Conservation (phyloP, 2,329 filamentous ascomycete genomes). For the Phoma sp. region DNA sequence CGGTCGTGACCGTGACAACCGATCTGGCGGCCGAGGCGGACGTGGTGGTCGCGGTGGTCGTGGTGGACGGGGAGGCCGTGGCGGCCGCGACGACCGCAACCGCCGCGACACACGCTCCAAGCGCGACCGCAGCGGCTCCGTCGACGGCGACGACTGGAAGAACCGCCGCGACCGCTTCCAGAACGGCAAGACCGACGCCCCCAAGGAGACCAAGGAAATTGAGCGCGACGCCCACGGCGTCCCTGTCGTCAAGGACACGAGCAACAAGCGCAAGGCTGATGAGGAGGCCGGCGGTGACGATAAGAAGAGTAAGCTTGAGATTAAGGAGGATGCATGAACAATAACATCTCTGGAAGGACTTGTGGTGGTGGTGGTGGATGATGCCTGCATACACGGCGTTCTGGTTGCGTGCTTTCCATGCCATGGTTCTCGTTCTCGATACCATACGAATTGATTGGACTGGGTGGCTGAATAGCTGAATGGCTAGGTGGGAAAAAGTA, state of each 20-base stretch:
- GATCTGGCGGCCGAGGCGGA: conserved; percentile 37
- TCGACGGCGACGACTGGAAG: conserved; percentile 38
- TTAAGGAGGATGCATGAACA: conserved; percentile 43
- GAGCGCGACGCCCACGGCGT: conserved; percentile 37
- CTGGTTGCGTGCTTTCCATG: too few species aligned
- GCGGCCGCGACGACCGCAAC: conserved; percentile 27
- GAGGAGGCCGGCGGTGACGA: conserved; percentile 24
- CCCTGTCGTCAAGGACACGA: conserved; percentile 36
- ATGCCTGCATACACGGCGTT: conserved; percentile 30
- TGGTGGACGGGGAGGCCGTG: conserved; percentile 36
- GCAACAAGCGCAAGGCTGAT: conserved; percentile 47
- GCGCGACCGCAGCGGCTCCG: conserved; percentile 34
- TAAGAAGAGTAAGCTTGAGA: conserved; percentile 47
- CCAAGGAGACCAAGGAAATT: conserved; percentile 30
- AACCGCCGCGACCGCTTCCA: conserved; percentile 46
- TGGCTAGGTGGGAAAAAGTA: too few species aligned
- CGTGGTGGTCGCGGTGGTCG: conserved; percentile 34
- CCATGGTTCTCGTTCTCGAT: neutral
- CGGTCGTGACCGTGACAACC: conserved; percentile 42
- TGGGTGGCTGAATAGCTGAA: too few species aligned
- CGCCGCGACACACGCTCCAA: conserved; percentile 30
- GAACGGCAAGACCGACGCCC: conserved; percentile 37
- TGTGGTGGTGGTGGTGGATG: neutral
- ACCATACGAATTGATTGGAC: neutral
- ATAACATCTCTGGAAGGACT: too few species aligned